These are phyloP conservation scores for Rubia occidens DNA, from an alignment of 305 asterid genomes.

Conservation along the genomic window DNA sequence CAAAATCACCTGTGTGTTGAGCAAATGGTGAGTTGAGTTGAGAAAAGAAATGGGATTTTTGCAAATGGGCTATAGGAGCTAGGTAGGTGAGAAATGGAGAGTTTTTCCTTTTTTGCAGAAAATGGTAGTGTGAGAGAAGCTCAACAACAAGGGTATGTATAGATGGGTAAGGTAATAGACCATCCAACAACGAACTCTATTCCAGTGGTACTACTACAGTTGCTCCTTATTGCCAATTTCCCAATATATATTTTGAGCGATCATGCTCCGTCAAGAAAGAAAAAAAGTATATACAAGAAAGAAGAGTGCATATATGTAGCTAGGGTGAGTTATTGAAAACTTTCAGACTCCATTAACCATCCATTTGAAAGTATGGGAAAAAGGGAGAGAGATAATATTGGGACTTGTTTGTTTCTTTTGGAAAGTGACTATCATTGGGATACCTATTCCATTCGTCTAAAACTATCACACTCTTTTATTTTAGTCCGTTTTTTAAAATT, in stretches of 20 bases:
- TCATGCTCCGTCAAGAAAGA: neutral
- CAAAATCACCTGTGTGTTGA: constrained; percentile 19
- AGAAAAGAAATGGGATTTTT: neutral
- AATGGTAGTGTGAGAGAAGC: constrained; percentile 43
- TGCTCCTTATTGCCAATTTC: neutral
- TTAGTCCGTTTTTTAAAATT: neutral
- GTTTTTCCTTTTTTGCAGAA: constrained; percentile 30
- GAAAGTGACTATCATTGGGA: constrained; percentile 40
- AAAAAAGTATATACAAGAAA: neutral
- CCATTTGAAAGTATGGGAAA: constrained; percentile 48
- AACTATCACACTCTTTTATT: neutral
- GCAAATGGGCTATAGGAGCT: constrained; percentile 10
- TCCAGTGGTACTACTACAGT: constrained; percentile 12
- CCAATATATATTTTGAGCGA: neutral
- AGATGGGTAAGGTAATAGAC: constrained; percentile 39
- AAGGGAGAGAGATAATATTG: constrained; percentile 30
- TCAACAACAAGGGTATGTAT: constrained; percentile 37
- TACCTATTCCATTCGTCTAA: neutral
- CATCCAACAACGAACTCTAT: constrained; percentile 30
- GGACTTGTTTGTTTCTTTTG: constrained; percentile 31
- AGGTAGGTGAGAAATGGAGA: constrained; percentile 21
- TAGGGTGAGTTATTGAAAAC: neutral
- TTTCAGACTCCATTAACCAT: constrained; percentile 30
- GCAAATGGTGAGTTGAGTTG: neutral
- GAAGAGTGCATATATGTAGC: neutral